phyloP scores from a whole-genome alignment of 208 protist genomes.

The Acanthamoeba sp. region DNA sequence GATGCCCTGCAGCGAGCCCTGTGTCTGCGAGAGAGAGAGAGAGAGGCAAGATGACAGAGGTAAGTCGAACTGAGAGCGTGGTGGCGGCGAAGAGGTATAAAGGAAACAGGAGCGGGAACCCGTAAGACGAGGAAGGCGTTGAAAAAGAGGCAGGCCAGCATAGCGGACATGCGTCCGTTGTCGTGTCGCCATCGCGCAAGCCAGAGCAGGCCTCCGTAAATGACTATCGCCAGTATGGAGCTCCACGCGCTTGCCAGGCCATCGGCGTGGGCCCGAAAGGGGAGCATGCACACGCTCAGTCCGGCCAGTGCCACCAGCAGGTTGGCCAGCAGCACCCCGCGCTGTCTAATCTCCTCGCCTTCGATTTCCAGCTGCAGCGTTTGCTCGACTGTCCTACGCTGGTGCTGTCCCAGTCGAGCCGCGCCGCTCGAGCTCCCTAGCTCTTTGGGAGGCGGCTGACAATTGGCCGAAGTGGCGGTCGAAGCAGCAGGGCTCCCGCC shows the following conservation, averaged over 20 bases:
- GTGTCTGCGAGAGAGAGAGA: not conserved
- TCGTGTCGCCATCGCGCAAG: slow-evolving; percentile 4
- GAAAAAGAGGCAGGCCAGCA: not conserved
- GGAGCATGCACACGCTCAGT: not conserved
- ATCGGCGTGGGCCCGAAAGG: not conserved
- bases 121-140: not conserved
- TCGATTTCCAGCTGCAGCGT: not conserved
- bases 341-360: not conserved
- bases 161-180: not conserved
- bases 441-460: too few relatives aligned
- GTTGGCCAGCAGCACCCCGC: not conserved
- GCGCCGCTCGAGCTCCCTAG: too few relatives aligned
- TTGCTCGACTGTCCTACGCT: too few relatives aligned
- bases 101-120: not conserved
- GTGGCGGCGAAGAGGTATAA: not conserved
- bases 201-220: not conserved
- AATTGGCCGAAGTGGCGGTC: too few relatives aligned
- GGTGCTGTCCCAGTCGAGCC: too few relatives aligned
- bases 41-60: not conserved
- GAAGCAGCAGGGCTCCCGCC: too few relatives aligned
- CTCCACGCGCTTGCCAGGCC: not conserved
- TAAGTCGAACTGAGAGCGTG: not conserved
- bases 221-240: not conserved
- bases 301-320: not conserved
- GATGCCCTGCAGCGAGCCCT: not conserved